These are phyloP conservation scores for Eremochloa ophiuroides DNA, from an alignment of 176 grass and related monocot species.

Conservation along the genomic window DNA sequence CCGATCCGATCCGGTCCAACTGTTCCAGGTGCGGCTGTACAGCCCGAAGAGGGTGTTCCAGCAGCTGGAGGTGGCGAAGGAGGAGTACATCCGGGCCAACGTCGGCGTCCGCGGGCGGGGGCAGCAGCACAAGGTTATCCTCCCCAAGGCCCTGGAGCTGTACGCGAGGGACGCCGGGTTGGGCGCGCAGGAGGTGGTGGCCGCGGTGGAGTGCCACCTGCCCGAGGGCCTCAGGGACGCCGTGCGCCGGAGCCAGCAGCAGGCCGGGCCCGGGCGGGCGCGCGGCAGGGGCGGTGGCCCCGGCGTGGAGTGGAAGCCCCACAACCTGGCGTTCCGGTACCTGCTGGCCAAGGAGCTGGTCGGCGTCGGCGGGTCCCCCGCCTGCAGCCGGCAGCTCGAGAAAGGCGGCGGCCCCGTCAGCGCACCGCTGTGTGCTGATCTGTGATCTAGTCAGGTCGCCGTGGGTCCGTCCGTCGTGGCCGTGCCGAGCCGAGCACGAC, in stretches of 20 bases:
- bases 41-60: slow-evolving; percentile 52
- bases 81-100: slow-evolving; percentile 69
- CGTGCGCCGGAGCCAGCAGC: slow-evolving; percentile 30
- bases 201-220: slow-evolving; percentile 50
- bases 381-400: background rate
- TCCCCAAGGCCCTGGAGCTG: slow-evolving; percentile 65
- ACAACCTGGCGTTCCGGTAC: slow-evolving; percentile 74
- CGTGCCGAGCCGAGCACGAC: background rate
- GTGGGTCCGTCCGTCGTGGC: background rate
- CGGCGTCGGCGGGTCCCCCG: slow-evolving; percentile 1
- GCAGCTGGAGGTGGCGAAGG: slow-evolving; percentile 73
- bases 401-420: background rate
- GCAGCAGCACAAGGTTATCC: slow-evolving; percentile 43
- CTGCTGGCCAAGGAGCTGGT: slow-evolving; percentile 51
- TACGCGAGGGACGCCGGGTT: slow-evolving; percentile 63
- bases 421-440: background rate
- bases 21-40: slow-evolving; percentile 63
- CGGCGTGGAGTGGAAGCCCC: slow-evolving; percentile 70
- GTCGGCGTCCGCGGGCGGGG: slow-evolving; percentile 46
- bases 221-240: slow-evolving; percentile 55
- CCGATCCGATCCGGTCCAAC: background rate
- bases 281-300: slow-evolving; percentile 14
- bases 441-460: background rate
- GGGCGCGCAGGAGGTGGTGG: slow-evolving; percentile 35
- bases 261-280: background rate